Conservation (phyloP, 2,329 filamentous ascomycete species). For the Ploettnerulaceae sp. region DNA sequence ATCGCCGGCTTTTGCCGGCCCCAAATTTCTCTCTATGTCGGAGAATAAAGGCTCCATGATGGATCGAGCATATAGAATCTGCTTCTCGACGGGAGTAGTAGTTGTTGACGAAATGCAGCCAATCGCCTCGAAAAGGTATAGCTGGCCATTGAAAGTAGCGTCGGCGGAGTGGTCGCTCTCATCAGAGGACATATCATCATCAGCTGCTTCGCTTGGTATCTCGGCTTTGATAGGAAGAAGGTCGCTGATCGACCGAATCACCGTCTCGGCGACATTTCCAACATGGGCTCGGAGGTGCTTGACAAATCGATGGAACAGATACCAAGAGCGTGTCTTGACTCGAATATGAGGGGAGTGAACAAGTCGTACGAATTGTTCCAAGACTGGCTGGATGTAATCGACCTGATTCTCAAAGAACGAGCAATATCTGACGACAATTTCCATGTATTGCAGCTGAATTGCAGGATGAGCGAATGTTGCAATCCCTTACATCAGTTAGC, state of each 20-base stretch:
- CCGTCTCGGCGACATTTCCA: constrained; percentile 82
- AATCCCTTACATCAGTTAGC: constrained; percentile 56
- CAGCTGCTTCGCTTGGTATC: constrained; percentile 67
- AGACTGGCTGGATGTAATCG: constrained; percentile 74
- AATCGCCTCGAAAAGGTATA: constrained; percentile 92
- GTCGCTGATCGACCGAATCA: constrained; percentile 86
- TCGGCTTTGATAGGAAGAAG: constrained; percentile 88
- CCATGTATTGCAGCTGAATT: constrained; percentile 95
- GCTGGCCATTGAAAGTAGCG: constrained; percentile 82
- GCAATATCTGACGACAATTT: constrained; percentile 92
- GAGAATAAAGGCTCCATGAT: constrained; percentile 85
- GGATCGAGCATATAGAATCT: constrained; percentile 78
- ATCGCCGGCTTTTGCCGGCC: constrained; percentile 72
- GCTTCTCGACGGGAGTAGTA: constrained; percentile 74
- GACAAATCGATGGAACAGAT: constrained; percentile 88
- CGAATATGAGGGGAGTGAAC: constrained; percentile 85
- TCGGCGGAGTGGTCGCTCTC: constrained; percentile 88
- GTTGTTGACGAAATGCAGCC: constrained; percentile 84
- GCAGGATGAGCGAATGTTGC: constrained; percentile 83
- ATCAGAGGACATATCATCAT: constrained; percentile 93
- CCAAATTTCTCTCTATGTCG: constrained; percentile 81
- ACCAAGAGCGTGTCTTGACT: constrained; percentile 90
- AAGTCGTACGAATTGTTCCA: constrained; percentile 87
- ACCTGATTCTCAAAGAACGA: constrained; percentile 85
- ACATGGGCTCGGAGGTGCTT: constrained; percentile 81